Conservation (phyloP, 1,284 basidiomycete species). For the Ustilago hordei region DNA sequence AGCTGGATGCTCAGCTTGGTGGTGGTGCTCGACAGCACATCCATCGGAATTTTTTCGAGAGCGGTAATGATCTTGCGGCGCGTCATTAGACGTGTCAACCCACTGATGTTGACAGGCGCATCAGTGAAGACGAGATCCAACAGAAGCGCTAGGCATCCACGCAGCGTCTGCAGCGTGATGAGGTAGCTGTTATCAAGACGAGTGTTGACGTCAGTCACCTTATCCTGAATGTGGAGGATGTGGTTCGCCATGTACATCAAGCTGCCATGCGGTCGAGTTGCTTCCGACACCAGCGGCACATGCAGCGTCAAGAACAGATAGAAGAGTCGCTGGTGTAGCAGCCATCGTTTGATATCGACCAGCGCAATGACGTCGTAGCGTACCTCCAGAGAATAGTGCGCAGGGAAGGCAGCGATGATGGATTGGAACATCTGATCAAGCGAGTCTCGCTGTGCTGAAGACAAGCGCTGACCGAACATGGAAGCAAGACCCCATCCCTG, state of each 20-base stretch:
- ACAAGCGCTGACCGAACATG: slow-evolving; percentile 39
- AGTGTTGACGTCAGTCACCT: slow-evolving; percentile 26
- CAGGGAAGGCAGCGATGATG: slow-evolving; percentile 33
- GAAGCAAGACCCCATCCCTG: slow-evolving; percentile 31
- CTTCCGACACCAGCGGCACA: slow-evolving; percentile 45
- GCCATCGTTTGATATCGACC: slow-evolving; percentile 43
- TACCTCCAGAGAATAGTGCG: slow-evolving; percentile 44
- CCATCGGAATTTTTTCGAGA: slow-evolving; percentile 33
- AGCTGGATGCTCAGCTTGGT: slow-evolving; percentile 37
- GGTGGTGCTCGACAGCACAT: slow-evolving; percentile 32
- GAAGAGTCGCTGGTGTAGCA: slow-evolving; percentile 40
- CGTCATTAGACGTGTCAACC: slow-evolving; percentile 41
- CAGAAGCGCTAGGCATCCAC: slow-evolving; percentile 38
- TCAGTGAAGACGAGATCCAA: slow-evolving; percentile 40
- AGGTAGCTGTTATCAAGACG: slow-evolving; percentile 30
- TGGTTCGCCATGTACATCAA: slow-evolving; percentile 46
- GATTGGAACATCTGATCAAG: slow-evolving; percentile 40
- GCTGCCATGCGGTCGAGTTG: slow-evolving; percentile 32
- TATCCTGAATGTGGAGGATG: slow-evolving; percentile 45
- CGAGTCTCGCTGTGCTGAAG: slow-evolving; percentile 25
- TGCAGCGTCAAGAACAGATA: slow-evolving; percentile 40
- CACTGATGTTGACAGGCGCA: slow-evolving; percentile 18
- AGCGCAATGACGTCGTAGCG: slow-evolving; percentile 27
- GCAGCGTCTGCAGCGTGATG: slow-evolving; percentile 33
- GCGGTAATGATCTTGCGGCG: slow-evolving; percentile 35